These are phyloP conservation scores for Mycena vulgaris DNA, from an alignment of 768 basidiomycete genomes.

Conservation along the genomic window DNA sequence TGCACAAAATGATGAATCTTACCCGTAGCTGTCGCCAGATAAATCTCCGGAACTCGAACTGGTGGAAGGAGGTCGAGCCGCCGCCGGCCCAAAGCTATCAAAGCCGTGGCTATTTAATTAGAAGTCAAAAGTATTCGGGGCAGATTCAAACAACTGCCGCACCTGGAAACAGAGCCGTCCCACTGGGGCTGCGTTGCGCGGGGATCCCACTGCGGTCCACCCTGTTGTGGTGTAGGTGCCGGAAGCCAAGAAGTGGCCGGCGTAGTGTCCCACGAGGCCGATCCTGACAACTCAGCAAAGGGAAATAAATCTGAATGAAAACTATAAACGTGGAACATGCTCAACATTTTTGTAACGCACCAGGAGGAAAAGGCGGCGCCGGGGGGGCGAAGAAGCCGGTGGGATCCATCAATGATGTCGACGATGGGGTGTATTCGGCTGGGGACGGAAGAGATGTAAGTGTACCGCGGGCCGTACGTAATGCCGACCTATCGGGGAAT, in stretches of 20 bases:
- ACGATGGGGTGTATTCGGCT: neutral
- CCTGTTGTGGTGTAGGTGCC: conserved; percentile 7
- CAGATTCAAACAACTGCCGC: neutral
- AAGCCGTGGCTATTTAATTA: neutral
- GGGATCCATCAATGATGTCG: neutral
- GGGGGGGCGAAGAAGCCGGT: neutral
- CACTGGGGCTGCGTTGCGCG: conserved; percentile 13
- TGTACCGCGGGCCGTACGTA: neutral
- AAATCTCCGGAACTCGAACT: conserved; percentile 6
- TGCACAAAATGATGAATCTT: neutral
- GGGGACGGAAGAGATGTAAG: too few relatives aligned
- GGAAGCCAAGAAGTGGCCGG: neutral
- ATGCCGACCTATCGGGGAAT: too few relatives aligned
- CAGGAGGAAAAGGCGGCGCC: neutral
- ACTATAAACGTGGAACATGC: neutral
- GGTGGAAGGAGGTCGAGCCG: conserved; percentile 10
- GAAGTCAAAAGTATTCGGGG: neutral
- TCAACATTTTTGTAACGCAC: too few relatives aligned
- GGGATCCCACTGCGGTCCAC: neutral
- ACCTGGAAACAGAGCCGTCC: conserved; percentile 21
- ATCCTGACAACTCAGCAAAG: too few relatives aligned
- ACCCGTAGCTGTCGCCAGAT: conserved; percentile 1
- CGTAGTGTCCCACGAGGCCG: neutral
- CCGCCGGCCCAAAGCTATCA: neutral
- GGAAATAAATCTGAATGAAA: conserved; percentile 4